A percentile compares a stretch with the other conserved stretches of the same genome.
phyloP scores from a whole-genome alignment of 163 green algal species.

The Scenedesmus sp. region DNA sequence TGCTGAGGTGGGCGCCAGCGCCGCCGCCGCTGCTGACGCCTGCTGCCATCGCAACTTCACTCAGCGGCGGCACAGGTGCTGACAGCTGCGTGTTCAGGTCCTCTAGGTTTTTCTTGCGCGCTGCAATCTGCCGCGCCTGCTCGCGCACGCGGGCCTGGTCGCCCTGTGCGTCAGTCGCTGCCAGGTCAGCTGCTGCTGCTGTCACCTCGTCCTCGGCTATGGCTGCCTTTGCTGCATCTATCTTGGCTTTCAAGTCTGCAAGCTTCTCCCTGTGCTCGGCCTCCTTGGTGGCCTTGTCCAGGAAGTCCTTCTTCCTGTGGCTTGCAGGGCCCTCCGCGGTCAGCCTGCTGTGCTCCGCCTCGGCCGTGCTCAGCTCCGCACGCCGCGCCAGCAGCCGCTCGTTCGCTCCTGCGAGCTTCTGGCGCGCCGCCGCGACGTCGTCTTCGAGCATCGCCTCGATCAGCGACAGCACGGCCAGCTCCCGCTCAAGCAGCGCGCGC shows the following conservation, averaged over 20 bases:
- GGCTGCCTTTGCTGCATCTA: slow-evolving; percentile 62
- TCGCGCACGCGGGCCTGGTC: slow-evolving; percentile 66
- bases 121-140: slow-evolving; percentile 63
- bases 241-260: slow-evolving; percentile 65
- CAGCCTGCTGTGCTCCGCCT: slow-evolving; percentile 74
- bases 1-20: neutral
- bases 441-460: slow-evolving; percentile 77
- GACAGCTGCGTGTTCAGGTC: slow-evolving; percentile 70
- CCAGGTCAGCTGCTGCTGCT: slow-evolving; percentile 31
- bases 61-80: slow-evolving; percentile 43
- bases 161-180: slow-evolving; percentile 55
- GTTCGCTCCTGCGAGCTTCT: slow-evolving; percentile 54
- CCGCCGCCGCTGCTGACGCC: slow-evolving; percentile 29
- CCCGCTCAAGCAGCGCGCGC: slow-evolving; percentile 69
- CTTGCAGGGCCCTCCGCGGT: slow-evolving; percentile 78
- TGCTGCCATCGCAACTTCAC: slow-evolving; percentile 38
- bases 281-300: slow-evolving; percentile 87
- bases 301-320: slow-evolving; percentile 83
- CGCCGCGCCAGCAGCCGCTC: slow-evolving; percentile 52
- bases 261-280: slow-evolving; percentile 80
- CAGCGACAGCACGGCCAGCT: slow-evolving; percentile 71
- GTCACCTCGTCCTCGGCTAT: slow-evolving; percentile 71
- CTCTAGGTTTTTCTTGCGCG: slow-evolving; percentile 67
- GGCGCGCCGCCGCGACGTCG: slow-evolving; percentile 57
- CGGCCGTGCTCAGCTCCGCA: slow-evolving; percentile 67